Conservation (phyloP, 2,329 filamentous ascomycete genomes). For the Fusarium poae region DNA sequence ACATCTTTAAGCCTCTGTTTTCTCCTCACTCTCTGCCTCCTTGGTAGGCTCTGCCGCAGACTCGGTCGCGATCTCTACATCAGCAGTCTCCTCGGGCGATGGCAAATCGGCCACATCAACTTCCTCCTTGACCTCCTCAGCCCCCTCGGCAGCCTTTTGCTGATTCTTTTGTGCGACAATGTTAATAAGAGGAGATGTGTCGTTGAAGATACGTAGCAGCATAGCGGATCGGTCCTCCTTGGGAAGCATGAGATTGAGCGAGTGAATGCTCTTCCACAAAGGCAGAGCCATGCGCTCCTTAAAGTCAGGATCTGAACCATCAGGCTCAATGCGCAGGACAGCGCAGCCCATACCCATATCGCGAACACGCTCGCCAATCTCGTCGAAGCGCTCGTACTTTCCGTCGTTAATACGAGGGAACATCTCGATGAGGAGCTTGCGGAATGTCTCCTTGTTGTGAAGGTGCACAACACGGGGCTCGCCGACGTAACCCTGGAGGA, state of each 20-base stretch:
- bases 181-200: slow-evolving; percentile 86
- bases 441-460: slow-evolving; percentile 82
- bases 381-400: slow-evolving; percentile 80
- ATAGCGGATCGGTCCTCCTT: slow-evolving; percentile 96
- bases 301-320: slow-evolving; percentile 70
- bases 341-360: slow-evolving; percentile 92
- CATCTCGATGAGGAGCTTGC: slow-evolving; percentile 90
- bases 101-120: slow-evolving; percentile 56
- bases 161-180: slow-evolving; percentile 65
- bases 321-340: slow-evolving; percentile 85
- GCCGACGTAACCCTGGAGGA: slow-evolving; percentile 91
- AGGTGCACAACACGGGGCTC: slow-evolving; percentile 80
- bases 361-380: slow-evolving; percentile 86
- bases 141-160: slow-evolving; percentile 54
- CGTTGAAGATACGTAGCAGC: slow-evolving; percentile 91
- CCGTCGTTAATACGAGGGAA: slow-evolving; percentile 88
- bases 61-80: slow-evolving; percentile 13
- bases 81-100: slow-evolving; percentile 50
- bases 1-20: slow-evolving; percentile 38
- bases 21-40: slow-evolving; percentile 22
- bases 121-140: slow-evolving; percentile 51
- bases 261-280: slow-evolving; percentile 92
- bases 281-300: slow-evolving; percentile 88
- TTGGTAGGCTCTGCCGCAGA: slow-evolving; percentile 16
- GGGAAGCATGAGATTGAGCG: slow-evolving; percentile 95